Evolutionary conservation across 2,329 filamentous ascomycete genomes (phyloP), one percentile per base, ranked within the genome.

Genomic region (Aspergillus brunneoviolaceus): DNA sequence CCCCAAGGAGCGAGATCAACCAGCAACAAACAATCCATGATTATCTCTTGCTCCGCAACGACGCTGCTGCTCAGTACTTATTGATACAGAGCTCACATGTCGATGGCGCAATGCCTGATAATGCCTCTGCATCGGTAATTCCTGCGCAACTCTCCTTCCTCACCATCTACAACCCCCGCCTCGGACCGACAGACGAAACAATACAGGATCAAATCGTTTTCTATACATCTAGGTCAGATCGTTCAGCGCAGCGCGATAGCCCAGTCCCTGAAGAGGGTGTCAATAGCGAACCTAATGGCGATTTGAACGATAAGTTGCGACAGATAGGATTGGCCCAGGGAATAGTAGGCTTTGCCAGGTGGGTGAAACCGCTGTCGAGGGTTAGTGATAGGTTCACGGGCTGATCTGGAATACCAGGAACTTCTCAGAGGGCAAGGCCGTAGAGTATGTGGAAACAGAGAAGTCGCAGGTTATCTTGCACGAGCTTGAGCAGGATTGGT

Each of bases 321-420:
- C 93, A 97, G 81, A 92, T 99, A 73, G 95, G 95, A 42, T 86
- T 99, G 64, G 95, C 95, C 47, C 95, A 99, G 79, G 95, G 93
- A 73, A 96, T 98, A 89, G 89, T 96, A 60, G 90, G 88, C 73
- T 99, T 99, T 79, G 90, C 91, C 66, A 85, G 82, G 85, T 88
- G 77, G 77, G 39, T 7, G 39, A 45, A 69, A 63, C 58, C 55
- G 65, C 64, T 69, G 31, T 49, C 51, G 27, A 31, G 19, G 27
- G 35, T 45, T 39, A 42, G 59, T 42, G 49, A 47, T 29, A 33
- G 57, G 42, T 42, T 29, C 27, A 29, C 5, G 29, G 42, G 45
- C 67, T 69, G 57, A 73, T 63, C 51, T 60, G 56, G 27, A 55
- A 55, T 45, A 61, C 16, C 69, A 89, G 88, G 72, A 93, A 88